A percentile compares a stretch with the other conserved stretches of the same genome.
These are phyloP conservation scores for Hirsutella rhossiliensis DNA, from an alignment of 2,329 filamentous ascomycete genomes.

Conservation along the genomic window DNA sequence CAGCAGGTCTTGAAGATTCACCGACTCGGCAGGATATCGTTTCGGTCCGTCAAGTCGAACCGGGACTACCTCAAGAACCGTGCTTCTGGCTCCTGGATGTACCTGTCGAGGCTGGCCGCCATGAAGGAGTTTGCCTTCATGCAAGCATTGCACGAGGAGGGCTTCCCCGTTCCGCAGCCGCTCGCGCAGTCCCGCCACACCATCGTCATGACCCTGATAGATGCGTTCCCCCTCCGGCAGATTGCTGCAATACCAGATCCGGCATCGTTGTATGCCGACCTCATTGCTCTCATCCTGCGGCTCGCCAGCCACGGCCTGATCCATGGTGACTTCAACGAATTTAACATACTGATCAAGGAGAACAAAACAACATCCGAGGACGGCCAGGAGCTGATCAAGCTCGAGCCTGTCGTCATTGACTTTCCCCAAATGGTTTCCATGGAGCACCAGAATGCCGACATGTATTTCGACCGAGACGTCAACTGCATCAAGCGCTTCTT, in stretches of 20 bases:
- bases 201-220: constrained; percentile 88
- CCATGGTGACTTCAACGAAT: constrained; percentile 98
- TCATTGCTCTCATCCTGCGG: constrained; percentile 75
- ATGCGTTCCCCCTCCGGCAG: constrained; percentile 84
- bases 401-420: constrained; percentile 83
- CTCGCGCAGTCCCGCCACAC: constrained; percentile 87
- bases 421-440: constrained; percentile 98
- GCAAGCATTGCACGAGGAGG: constrained; percentile 70
- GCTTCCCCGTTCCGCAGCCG: constrained; percentile 81
- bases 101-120: constrained; percentile 83
- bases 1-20: constrained; percentile 93
- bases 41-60: constrained; percentile 91
- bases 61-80: constrained; percentile 85
- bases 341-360: constrained; percentile 93
- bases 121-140: constrained; percentile 95
- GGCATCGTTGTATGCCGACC: constrained; percentile 75
- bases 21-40: constrained; percentile 87
- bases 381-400: constrained; percentile 28
- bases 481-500: constrained; percentile 95
- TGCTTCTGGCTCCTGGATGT: constrained; percentile 86
- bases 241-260: constrained; percentile 76
- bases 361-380: constrained; percentile 30
- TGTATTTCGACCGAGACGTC: constrained; percentile 96
- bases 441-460: constrained; percentile 84
- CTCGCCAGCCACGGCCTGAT: constrained; percentile 82